These are phyloP conservation scores for Plenodomus biglobosus DNA, from an alignment of 2,329 filamentous ascomycete species.

Conservation along the genomic window DNA sequence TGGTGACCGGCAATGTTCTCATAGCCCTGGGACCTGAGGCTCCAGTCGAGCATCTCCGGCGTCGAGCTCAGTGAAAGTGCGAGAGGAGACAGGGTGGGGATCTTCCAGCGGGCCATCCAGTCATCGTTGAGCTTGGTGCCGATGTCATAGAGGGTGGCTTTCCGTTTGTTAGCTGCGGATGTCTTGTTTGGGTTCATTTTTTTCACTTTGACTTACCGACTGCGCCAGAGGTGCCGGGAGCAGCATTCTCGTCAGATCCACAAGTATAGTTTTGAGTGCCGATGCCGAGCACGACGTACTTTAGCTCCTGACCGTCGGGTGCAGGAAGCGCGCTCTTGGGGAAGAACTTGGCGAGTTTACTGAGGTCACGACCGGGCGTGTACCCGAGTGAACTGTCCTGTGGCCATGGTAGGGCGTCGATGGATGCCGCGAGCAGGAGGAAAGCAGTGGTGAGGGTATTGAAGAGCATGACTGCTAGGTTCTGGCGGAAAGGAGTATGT, in stretches of 20 bases:
- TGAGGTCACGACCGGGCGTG: conserved; percentile 22
- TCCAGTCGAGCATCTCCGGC: conserved; percentile 25
- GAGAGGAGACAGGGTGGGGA: conserved; percentile 36
- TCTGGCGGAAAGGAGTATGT: background rate
- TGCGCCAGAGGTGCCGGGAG: conserved; percentile 38
- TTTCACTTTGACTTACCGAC: conserved; percentile 34
- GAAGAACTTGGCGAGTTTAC: conserved; percentile 28
- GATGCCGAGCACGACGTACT: conserved; percentile 52
- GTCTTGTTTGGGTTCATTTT: too few species aligned
- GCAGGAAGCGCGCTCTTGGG: conserved; percentile 35
- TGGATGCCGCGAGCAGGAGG: conserved; percentile 21
- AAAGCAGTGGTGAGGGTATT: conserved; percentile 24
- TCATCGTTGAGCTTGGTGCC: conserved; percentile 36
- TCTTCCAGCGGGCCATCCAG: conserved; percentile 35
- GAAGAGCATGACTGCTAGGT: conserved; percentile 27
- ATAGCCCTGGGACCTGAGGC: conserved; percentile 35
- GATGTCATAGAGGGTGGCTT: conserved; percentile 42
- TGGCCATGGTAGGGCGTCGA: conserved; percentile 17
- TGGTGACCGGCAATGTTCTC: conserved; percentile 61
- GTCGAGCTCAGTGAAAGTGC: conserved; percentile 32
- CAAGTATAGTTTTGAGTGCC: conserved; percentile 59
- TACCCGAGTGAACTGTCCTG: conserved; percentile 11
- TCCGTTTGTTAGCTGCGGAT: conserved; percentile 17
- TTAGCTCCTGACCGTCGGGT: conserved; percentile 39
- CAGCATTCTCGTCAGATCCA: conserved; percentile 24